Percentiles rank a stretch among this genome's conserved stretches.
These are phyloP conservation scores for Sporothrix mexicana DNA, from an alignment of 2,329 filamentous ascomycete species.

Conservation along the genomic window DNA sequence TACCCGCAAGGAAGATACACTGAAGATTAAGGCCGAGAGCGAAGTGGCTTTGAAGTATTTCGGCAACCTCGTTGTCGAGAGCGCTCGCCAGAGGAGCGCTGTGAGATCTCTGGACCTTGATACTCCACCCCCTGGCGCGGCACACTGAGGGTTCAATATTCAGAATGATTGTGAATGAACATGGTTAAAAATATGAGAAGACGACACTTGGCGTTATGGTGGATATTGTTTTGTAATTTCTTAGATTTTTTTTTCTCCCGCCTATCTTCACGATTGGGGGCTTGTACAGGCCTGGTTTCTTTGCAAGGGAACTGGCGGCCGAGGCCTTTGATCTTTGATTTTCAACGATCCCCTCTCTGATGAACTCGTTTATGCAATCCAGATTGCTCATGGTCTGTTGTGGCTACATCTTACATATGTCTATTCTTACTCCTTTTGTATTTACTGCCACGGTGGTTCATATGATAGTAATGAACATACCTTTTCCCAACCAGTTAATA, in stretches of 20 bases:
- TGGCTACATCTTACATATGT: neutral
- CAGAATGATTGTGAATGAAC: neutral
- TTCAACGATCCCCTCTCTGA: neutral
- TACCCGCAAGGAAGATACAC: conserved; percentile 78
- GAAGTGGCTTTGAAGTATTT: conserved; percentile 92
- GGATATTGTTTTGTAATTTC: neutral
- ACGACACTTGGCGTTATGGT: conserved; percentile 18
- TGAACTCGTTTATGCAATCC: neutral
- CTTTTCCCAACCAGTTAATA: too few relatives aligned
- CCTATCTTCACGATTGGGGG: neutral
- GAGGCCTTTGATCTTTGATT: neutral
- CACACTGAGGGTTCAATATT: neutral
- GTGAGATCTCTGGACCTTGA: conserved; percentile 63
- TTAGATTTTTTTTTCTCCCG: neutral
- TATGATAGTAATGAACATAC: neutral
- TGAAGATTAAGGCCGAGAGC: conserved; percentile 81
- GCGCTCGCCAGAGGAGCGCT: conserved; percentile 56
- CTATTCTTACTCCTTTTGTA: neutral
- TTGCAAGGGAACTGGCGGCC: neutral
- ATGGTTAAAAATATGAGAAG: neutral
- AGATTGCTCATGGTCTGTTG: neutral
- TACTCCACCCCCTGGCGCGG: conserved; percentile 33
- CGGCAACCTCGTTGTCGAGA: conserved; percentile 76
- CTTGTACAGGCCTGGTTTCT: too few relatives aligned
- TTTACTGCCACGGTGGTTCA: neutral